These are phyloP conservation scores for Ascochyta koolunga DNA, from an alignment of 2,329 filamentous ascomycete genomes.

Conservation along the genomic window DNA sequence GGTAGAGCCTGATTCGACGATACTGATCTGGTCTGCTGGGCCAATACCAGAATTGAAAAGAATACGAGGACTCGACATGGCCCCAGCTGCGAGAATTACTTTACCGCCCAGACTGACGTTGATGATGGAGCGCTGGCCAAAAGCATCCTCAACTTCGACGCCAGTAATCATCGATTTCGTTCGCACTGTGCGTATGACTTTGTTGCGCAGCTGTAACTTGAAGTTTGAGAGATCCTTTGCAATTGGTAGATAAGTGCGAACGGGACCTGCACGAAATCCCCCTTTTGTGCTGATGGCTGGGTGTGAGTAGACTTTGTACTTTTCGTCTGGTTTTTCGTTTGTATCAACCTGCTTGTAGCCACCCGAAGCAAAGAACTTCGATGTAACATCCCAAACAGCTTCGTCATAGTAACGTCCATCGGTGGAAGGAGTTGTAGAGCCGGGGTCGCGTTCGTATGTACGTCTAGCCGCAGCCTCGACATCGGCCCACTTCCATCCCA, in stretches of 20 bases:
- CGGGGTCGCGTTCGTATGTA: constrained; percentile 31
- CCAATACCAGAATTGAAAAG: constrained; percentile 37
- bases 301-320: constrained; percentile 25
- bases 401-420: constrained; percentile 31
- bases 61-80: constrained; percentile 31
- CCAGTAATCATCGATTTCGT: constrained; percentile 21
- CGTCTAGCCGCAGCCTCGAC: constrained; percentile 22
- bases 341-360: constrained; percentile 26
- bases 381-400: constrained; percentile 23
- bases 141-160: constrained; percentile 23
- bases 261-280: constrained; percentile 27
- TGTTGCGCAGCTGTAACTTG: constrained; percentile 29
- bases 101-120: constrained; percentile 27
- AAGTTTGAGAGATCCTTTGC: constrained; percentile 25
- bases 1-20: constrained; percentile 21
- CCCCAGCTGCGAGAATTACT: constrained; percentile 34
- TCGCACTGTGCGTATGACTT: constrained; percentile 26
- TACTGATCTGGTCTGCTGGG: constrained; percentile 31
- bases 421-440: constrained; percentile 21
- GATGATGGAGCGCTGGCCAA: constrained; percentile 21
- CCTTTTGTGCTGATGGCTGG: constrained; percentile 18
- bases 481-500: constrained; percentile 27
- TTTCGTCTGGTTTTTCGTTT: constrained; percentile 27
- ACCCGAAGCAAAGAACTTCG: constrained; percentile 21
- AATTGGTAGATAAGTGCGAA: constrained; percentile 27